Evolutionary conservation across 2,329 filamentous ascomycete genomes (phyloP).

Genomic region (Aspergillus ruber): DNA sequence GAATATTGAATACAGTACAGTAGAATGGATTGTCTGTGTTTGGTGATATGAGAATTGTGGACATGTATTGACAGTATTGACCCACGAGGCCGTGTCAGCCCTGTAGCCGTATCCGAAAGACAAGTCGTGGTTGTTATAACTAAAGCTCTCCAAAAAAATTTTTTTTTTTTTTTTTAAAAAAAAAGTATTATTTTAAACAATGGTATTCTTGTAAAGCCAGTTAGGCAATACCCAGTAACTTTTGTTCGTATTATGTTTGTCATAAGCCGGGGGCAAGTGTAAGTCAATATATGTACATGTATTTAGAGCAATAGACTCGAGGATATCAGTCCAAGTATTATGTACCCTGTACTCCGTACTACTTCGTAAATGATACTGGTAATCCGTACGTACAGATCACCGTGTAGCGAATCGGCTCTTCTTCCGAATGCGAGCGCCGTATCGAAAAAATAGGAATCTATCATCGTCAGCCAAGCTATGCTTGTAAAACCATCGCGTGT

Average conservation of each 20-base stretch:
- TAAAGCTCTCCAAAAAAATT: too few relatives aligned
- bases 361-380: not conserved
- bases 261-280: not conserved
- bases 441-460: slow-evolving; percentile 41
- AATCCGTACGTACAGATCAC: not conserved
- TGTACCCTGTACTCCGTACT: not conserved
- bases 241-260: too few relatives aligned
- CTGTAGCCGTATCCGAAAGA: not conserved
- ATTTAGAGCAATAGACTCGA: too few relatives aligned
- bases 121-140: not conserved
- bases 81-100: not conserved
- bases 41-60: not conserved
- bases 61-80: not conserved
- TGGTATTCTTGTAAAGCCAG: too few relatives aligned
- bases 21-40: not conserved
- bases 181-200: too few relatives aligned
- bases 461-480: not conserved
- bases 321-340: not conserved
- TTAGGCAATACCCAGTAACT: too few relatives aligned
- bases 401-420: slow-evolving; percentile 34
- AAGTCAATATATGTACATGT: not conserved
- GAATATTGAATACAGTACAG: not conserved
- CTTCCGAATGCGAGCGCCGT: slow-evolving; percentile 36
- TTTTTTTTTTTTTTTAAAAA: too few relatives aligned
- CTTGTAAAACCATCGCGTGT: not conserved